A percentile compares a stretch with the other conserved stretches of the same genome.
These are phyloP conservation scores for Colletotrichum filicis DNA, from an alignment of 2,329 filamentous ascomycete genomes.

Conservation along the genomic window DNA sequence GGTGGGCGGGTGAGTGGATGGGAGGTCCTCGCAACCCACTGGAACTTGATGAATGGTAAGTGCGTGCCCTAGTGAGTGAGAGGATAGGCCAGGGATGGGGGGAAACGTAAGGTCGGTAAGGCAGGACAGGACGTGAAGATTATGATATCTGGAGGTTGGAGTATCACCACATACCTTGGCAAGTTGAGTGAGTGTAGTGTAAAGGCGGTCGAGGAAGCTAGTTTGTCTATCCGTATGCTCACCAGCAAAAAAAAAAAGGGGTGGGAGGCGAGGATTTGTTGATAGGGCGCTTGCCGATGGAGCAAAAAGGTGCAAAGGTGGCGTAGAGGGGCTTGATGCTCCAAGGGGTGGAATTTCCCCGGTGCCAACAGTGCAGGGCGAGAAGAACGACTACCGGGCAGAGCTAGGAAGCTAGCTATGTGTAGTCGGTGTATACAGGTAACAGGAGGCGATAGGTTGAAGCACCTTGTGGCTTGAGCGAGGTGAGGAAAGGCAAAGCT, in stretches of 20 bases:
- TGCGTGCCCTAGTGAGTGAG: constrained; percentile 15
- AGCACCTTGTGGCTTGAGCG: constrained; percentile 12
- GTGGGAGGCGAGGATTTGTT: neutral
- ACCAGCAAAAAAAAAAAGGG: constrained; percentile 12
- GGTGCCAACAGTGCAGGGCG: neutral
- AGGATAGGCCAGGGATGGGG: neutral
- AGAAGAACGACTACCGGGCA: constrained; percentile 1
- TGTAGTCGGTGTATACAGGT: neutral
- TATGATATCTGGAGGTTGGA: neutral
- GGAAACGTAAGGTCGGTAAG: neutral
- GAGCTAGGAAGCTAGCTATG: constrained; percentile 16
- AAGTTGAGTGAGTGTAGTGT: neutral
- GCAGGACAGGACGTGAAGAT: neutral
- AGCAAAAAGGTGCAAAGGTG: constrained; percentile 5
- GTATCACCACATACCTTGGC: neutral
- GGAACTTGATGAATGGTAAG: constrained; percentile 21
- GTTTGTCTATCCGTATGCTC: neutral
- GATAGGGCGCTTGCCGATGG: neutral
- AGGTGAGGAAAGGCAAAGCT: neutral
- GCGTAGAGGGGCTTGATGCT: constrained; percentile 19
- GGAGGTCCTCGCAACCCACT: constrained; percentile 22
- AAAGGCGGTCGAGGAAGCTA: neutral
- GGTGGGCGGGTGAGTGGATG: constrained; percentile 29
- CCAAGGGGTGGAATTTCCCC: neutral
- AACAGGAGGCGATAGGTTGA: constrained; percentile 4